These are phyloP conservation scores for Omphalotus guepiniiformis DNA, from an alignment of 768 basidiomycete genomes.

Conservation along the genomic window DNA sequence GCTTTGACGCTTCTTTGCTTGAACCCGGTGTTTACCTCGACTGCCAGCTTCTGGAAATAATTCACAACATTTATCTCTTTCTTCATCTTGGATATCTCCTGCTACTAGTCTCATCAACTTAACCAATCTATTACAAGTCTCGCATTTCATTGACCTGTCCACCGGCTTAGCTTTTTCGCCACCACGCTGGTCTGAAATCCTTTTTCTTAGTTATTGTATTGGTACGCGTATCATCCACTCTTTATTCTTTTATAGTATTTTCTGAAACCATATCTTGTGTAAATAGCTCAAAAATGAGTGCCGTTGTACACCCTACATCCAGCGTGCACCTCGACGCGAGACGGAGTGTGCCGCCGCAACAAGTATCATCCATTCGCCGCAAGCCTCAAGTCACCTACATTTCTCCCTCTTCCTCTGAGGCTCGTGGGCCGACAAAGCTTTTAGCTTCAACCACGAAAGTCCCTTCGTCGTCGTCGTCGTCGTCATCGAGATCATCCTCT, in stretches of 20 bases:
- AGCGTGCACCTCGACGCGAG: not conserved
- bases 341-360: not conserved
- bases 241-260: not conserved
- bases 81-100: too few species aligned
- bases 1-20: too few species aligned
- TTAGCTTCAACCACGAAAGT: not conserved
- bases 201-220: not conserved
- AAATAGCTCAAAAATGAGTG: not conserved
- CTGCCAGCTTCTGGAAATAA: too few species aligned
- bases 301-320: not conserved
- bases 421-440: not conserved
- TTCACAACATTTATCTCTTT: too few species aligned
- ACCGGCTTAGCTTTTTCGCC: too few species aligned
- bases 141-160: too few species aligned
- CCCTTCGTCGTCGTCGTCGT: constrained; percentile 25
- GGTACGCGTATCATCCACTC: not conserved
- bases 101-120: too few species aligned
- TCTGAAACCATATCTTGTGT: not conserved
- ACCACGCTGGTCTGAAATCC: not conserved
- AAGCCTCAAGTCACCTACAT: constrained; percentile 36
- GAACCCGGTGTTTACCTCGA: too few species aligned
- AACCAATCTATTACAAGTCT: too few species aligned
- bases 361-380: constrained; percentile 23
- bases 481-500: not conserved
- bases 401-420: constrained; percentile 22